Percentiles rank a stretch among this genome's conserved stretches.
These are phyloP conservation scores for Wickerhamomyces bisporus DNA, from an alignment of 805 yeast species.

Conservation along the genomic window DNA sequence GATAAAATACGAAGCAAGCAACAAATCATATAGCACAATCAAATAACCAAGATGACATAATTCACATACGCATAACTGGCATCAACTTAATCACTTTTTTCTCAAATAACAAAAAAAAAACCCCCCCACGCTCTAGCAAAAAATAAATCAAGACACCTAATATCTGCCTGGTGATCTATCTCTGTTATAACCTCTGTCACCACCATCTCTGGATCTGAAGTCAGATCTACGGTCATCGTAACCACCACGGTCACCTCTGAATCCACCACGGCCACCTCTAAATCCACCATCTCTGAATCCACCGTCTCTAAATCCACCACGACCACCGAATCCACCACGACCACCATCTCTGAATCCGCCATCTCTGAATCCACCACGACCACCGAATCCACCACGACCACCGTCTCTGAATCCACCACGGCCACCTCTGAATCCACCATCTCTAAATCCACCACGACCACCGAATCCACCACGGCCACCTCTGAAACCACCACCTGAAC, in stretches of 20 bases:
- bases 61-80: too few species aligned
- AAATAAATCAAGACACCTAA: constrained; percentile 23
- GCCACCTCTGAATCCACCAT: constrained; percentile 31
- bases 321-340: constrained; percentile 30
- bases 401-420: constrained; percentile 34
- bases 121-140: too few species aligned
- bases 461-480: constrained; percentile 32
- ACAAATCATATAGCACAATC: too few species aligned
- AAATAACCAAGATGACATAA: too few species aligned
- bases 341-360: constrained; percentile 42
- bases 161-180: constrained; percentile 78
- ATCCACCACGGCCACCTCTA: constrained; percentile 35
- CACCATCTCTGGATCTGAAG: constrained; percentile 28
- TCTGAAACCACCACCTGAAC: constrained; percentile 24
- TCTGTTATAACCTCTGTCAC: constrained; percentile 42
- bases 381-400: too few species aligned
- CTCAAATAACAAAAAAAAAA: too few species aligned
- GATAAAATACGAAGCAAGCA: too few species aligned
- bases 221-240: constrained; percentile 29
- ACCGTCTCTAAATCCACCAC: constrained; percentile 24
- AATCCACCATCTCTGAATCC: constrained; percentile 34
- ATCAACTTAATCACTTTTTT: too few species aligned
- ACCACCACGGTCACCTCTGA: constrained; percentile 43
- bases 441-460: constrained; percentile 28
- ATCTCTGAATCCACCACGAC: too few species aligned